phyloP scores from a whole-genome alignment of 257 asterid genomes.

The Capsicum chinense region DNA sequence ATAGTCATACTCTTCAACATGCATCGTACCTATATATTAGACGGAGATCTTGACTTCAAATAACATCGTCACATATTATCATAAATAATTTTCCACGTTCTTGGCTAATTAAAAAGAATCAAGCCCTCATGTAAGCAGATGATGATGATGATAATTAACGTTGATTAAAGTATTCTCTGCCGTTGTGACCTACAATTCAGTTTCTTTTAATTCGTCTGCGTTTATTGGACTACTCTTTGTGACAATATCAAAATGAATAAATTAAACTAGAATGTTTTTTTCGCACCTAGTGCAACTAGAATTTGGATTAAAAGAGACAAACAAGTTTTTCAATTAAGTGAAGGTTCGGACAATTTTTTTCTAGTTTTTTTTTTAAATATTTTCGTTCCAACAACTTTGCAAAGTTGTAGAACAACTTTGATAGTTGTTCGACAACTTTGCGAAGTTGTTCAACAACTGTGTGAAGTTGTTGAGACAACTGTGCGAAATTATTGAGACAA shows the following conservation, averaged over 20 bases:
- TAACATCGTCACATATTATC: background rate
- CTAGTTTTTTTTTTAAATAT: too few species aligned
- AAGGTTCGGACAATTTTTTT: too few species aligned
- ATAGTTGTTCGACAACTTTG: too few species aligned
- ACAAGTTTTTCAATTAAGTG: too few species aligned
- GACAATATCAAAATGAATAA: background rate
- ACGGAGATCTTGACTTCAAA: background rate
- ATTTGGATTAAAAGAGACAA: too few species aligned
- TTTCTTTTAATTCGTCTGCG: background rate
- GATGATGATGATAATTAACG: background rate
- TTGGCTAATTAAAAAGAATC: background rate
- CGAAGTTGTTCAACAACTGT: too few species aligned
- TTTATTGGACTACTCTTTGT: background rate
- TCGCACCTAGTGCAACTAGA: background rate
- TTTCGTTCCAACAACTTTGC: too few species aligned
- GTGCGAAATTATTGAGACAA: too few species aligned
- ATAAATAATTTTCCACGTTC: background rate
- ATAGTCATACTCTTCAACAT: background rate
- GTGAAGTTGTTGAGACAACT: too few species aligned
- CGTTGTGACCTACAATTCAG: background rate
- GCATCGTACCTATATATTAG: background rate
- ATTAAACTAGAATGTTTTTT: constrained; percentile 10
- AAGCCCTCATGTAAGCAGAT: too few species aligned
- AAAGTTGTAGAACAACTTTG: too few species aligned
- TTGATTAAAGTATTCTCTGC: background rate